Conservation (phyloP, 2,329 filamentous ascomycete species). For the Cercospora brassicicola region DNA sequence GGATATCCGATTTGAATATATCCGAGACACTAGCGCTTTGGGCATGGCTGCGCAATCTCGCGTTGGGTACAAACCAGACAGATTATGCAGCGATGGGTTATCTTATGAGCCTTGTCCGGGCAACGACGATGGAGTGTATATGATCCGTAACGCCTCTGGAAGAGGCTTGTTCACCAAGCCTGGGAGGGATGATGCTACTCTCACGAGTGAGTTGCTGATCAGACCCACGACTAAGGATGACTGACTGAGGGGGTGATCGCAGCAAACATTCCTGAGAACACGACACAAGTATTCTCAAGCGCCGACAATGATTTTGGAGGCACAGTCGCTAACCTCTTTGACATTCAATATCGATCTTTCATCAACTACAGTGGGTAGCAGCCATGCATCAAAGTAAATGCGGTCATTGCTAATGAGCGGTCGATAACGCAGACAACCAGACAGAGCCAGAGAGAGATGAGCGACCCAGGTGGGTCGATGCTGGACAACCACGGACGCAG, state of each 20-base stretch:
- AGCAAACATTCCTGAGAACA: slow-evolving; percentile 10
- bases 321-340: slow-evolving; percentile 7
- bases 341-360: slow-evolving; percentile 17
- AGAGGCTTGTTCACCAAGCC: neutral
- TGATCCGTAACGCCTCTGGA: neutral
- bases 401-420: neutral
- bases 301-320: neutral
- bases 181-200: neutral
- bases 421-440: neutral
- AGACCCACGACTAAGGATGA: neutral
- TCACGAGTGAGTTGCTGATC: neutral
- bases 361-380: slow-evolving; percentile 14
- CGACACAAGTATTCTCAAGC: slow-evolving; percentile 10
- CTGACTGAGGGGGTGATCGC: neutral
- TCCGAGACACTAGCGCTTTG: slow-evolving; percentile 5
- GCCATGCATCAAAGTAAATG: neutral
- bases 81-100: neutral
- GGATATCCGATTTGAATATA: slow-evolving; percentile 3
- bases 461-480: neutral
- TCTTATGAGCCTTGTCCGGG: slow-evolving; percentile 6
- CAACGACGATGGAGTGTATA: slow-evolving; percentile 12
- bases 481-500: slow-evolving; percentile 5
- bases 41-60: slow-evolving; percentile 10
- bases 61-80: slow-evolving; percentile 3
- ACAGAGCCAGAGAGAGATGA: slow-evolving; percentile 4